Conservation (phyloP, 2,329 filamentous ascomycete species). For the Aspergillus sp. region DNA sequence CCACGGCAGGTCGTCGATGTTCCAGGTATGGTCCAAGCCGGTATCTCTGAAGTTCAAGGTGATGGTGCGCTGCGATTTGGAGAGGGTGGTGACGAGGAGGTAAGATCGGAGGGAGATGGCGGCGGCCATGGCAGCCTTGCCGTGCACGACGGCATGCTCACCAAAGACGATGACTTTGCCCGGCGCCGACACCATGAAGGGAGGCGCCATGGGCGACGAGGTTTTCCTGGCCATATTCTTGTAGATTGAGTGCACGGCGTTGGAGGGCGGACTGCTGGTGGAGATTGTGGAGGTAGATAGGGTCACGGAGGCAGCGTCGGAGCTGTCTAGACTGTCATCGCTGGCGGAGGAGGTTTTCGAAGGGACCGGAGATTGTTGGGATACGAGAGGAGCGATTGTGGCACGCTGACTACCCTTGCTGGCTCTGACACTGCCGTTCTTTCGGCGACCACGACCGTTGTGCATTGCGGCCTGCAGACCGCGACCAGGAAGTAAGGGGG, state of each 20-base stretch:
- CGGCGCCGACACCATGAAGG: conserved; percentile 97
- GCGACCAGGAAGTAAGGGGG: conserved; percentile 13
- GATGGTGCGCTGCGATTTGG: conserved; percentile 86
- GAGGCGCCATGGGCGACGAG: conserved; percentile 67
- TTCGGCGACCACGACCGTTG: conserved; percentile 25
- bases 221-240: conserved; percentile 35
- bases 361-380: conserved; percentile 20
- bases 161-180: conserved; percentile 98
- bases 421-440: conserved; percentile 31
- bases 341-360: conserved; percentile 17
- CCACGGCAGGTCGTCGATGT: conserved; percentile 92
- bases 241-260: background rate
- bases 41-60: conserved; percentile 90
- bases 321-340: conserved; percentile 28
- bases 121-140: conserved; percentile 93
- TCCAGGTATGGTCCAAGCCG: conserved; percentile 85
- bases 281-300: conserved; percentile 26
- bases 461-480: conserved; percentile 14
- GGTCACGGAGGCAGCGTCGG: conserved; percentile 26
- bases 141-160: conserved; percentile 96
- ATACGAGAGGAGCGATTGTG: conserved; percentile 29
- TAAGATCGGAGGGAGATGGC: conserved; percentile 95
- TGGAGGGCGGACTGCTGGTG: conserved; percentile 16
- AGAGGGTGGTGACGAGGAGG: conserved; percentile 89
- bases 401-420: conserved; percentile 24